Conservation (phyloP, 2,329 filamentous ascomycete genomes). For the Aspergillus neotritici region DNA sequence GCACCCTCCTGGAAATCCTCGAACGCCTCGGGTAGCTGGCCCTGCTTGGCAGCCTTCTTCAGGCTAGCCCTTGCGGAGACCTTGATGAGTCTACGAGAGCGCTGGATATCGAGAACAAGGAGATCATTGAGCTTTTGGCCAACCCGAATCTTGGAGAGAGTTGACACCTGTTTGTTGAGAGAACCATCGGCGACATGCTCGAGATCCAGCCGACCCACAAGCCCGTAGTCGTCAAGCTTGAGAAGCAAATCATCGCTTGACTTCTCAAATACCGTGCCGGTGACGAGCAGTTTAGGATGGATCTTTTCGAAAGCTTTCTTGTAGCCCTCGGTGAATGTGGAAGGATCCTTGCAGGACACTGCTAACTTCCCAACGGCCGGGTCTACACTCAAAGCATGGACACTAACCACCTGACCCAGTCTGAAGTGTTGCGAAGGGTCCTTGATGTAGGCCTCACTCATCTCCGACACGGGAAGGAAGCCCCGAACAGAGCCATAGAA, state of each 20-base stretch:
- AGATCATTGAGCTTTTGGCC: slow-evolving; percentile 77
- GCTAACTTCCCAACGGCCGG: slow-evolving; percentile 65
- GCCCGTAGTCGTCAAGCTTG: slow-evolving; percentile 65
- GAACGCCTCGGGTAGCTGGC: slow-evolving; percentile 65
- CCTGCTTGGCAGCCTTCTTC: slow-evolving; percentile 65
- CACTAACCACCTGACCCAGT: slow-evolving; percentile 81
- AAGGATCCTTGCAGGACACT: slow-evolving; percentile 89
- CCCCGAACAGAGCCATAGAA: slow-evolving; percentile 82
- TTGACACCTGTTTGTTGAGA: slow-evolving; percentile 66
- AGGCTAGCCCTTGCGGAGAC: slow-evolving; percentile 80
- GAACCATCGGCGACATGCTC: slow-evolving; percentile 84
- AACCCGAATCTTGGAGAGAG: slow-evolving; percentile 73
- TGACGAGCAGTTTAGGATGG: slow-evolving; percentile 66
- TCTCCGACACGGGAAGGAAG: slow-evolving; percentile 88
- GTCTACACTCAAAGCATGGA: slow-evolving; percentile 79
- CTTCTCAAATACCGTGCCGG: slow-evolving; percentile 75
- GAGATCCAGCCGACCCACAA: slow-evolving; percentile 72
- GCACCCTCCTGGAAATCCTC: slow-evolving; percentile 66
- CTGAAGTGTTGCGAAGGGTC: slow-evolving; percentile 87
- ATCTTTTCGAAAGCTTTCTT: slow-evolving; percentile 66
- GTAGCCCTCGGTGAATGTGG: slow-evolving; percentile 71
- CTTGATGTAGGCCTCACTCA: slow-evolving; percentile 94
- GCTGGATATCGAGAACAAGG: slow-evolving; percentile 80
- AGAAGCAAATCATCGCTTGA: slow-evolving; percentile 69
- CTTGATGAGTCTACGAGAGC: slow-evolving; percentile 66